phyloP scores from a whole-genome alignment of 331 rosid genomes.

The Rosa hybrid region DNA sequence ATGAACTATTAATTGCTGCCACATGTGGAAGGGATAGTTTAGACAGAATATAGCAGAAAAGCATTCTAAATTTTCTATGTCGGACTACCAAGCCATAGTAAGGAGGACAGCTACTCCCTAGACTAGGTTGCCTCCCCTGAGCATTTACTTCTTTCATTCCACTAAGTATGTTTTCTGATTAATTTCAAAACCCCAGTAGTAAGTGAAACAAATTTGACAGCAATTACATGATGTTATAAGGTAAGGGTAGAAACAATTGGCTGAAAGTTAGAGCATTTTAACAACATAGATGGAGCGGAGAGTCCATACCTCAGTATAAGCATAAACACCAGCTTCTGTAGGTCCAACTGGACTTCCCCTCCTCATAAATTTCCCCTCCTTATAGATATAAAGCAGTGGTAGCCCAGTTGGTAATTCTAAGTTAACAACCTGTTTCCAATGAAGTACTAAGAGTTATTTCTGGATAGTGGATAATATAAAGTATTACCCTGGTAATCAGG shows the following conservation, averaged over 20 bases:
- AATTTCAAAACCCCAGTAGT: background rate
- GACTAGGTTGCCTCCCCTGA: background rate
- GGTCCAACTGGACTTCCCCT: constrained; percentile 40
- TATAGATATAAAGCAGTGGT: constrained; percentile 32
- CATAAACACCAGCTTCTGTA: constrained; percentile 29
- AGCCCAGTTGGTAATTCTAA: constrained; percentile 34
- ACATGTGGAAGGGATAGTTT: background rate
- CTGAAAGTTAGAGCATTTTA: constrained; percentile 3
- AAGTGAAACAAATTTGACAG: background rate
- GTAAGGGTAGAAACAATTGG: background rate
- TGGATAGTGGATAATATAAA: background rate
- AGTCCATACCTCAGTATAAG: constrained; percentile 29
- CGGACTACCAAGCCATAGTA: background rate
- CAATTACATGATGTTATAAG: background rate
- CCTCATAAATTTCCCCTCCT: constrained; percentile 20
- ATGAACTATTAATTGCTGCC: background rate
- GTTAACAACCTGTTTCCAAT: constrained; percentile 24
- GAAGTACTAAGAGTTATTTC: background rate
- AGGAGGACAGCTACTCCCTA: background rate
- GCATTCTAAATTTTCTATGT: background rate
- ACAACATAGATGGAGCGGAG: background rate
- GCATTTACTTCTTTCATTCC: background rate
- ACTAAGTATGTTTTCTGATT: background rate
- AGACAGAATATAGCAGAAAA: background rate
- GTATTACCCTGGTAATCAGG: background rate